Conservation (phyloP, 192 early-diverging fungal species). For the Rhizophagus clarus region DNA sequence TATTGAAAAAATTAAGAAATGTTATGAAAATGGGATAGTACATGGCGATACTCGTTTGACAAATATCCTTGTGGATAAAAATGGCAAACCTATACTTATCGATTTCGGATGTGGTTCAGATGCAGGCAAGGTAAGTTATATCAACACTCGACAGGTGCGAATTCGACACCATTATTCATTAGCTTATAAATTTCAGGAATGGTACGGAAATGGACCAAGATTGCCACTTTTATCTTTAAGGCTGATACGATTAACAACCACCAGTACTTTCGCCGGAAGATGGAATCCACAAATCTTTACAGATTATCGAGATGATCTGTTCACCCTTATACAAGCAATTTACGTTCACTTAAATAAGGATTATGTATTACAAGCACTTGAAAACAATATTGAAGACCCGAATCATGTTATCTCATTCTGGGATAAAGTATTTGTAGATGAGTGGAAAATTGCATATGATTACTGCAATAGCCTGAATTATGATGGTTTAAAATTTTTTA, state of each 20-base stretch:
- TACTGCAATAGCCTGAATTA: constrained; percentile 1
- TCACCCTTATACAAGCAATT: background rate
- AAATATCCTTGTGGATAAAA: constrained; percentile 10
- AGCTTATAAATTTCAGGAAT: constrained; percentile 1
- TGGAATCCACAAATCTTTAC: background rate
- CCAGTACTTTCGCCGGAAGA: background rate
- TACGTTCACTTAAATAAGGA: constrained; percentile 14
- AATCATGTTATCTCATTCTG: background rate
- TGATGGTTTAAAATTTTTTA: constrained; percentile 7
- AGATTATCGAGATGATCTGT: constrained; percentile 4
- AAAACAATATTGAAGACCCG: background rate
- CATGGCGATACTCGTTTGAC: constrained; percentile 2
- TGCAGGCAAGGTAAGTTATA: background rate
- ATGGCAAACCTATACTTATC: background rate
- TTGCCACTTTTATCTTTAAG: constrained; percentile 7
- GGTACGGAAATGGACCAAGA: background rate
- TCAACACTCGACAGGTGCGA: background rate
- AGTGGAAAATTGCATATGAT: background rate
- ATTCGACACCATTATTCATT: background rate
- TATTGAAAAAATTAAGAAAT: constrained; percentile 1
- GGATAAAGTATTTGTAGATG: constrained; percentile 7
- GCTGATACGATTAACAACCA: background rate
- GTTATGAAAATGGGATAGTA: constrained; percentile 6
- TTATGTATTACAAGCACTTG: background rate
- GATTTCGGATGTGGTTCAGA: constrained; percentile 11